phyloP scores from a whole-genome alignment of 441 rosid species.

The Brassica hybrid region DNA sequence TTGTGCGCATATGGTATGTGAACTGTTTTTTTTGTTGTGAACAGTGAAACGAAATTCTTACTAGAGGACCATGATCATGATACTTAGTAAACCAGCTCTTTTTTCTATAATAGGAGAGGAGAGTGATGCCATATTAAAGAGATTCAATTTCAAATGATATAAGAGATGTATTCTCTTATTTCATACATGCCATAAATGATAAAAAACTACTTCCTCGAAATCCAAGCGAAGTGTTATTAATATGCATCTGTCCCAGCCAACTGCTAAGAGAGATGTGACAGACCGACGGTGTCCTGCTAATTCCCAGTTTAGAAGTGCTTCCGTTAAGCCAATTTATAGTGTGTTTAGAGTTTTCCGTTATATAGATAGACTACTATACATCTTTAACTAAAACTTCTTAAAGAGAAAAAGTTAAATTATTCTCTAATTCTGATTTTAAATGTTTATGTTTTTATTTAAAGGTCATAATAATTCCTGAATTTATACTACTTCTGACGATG shows the following conservation, averaged over 20 bases:
- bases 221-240: background rate
- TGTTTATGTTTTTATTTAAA: no score
- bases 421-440: no score
- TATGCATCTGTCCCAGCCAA: background rate
- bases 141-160: background rate
- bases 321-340: background rate
- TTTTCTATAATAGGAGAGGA: no score
- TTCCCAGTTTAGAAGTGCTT: background rate
- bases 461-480: no score
- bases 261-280: background rate
- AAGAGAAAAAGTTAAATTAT: no score
- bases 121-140: background rate
- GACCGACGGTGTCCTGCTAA: background rate
- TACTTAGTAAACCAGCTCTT: background rate
- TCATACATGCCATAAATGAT: background rate
- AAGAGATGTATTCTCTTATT: background rate
- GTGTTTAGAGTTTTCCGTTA: background rate
- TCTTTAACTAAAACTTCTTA: no score
- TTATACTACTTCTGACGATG: no score
- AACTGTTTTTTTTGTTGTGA: no score
- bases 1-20: slow-evolving; percentile 27
- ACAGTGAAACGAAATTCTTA: no score
- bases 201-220: background rate
- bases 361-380: background rate
- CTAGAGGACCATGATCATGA: no score